A percentile compares a stretch with the other conserved stretches of the same genome.
Conservation (phyloP, 2,329 filamentous ascomycete species). For the Hymenotorrendiella dingleyae region DNA sequence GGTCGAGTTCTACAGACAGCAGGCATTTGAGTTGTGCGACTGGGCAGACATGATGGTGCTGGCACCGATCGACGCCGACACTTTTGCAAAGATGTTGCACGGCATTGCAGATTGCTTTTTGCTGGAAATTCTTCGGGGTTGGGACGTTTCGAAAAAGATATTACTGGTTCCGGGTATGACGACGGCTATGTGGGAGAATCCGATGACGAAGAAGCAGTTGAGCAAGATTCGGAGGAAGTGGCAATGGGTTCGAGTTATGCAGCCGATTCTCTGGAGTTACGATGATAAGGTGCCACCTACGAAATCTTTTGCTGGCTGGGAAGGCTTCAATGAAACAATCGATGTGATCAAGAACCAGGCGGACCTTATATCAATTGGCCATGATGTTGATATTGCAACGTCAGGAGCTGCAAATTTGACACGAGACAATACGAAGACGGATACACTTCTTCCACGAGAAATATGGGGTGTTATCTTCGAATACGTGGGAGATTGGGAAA, state of each 20-base stretch:
- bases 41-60: conserved; percentile 87
- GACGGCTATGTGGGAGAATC: conserved; percentile 81
- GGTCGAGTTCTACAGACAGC: conserved; percentile 47
- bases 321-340: conserved; percentile 64
- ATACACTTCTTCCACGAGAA: conserved; percentile 64
- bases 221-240: conserved; percentile 77
- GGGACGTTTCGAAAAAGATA: conserved; percentile 82
- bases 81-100: conserved; percentile 79
- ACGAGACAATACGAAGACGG: conserved; percentile 35
- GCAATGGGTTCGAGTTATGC: conserved; percentile 79
- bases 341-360: conserved; percentile 72
- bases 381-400: conserved; percentile 49
- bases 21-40: conserved; percentile 63
- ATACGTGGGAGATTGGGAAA: conserved; percentile 82
- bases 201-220: conserved; percentile 81
- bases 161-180: conserved; percentile 87
- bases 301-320: conserved; percentile 55
- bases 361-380: conserved; percentile 66
- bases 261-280: conserved; percentile 79
- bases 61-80: conserved; percentile 78
- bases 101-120: conserved; percentile 77
- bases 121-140: conserved; percentile 74
- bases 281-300: conserved; percentile 45
- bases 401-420: conserved; percentile 36
- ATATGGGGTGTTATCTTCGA: conserved; percentile 87